Conservation (phyloP, 345 rosid species). For the Hevea brasiliensis region DNA sequence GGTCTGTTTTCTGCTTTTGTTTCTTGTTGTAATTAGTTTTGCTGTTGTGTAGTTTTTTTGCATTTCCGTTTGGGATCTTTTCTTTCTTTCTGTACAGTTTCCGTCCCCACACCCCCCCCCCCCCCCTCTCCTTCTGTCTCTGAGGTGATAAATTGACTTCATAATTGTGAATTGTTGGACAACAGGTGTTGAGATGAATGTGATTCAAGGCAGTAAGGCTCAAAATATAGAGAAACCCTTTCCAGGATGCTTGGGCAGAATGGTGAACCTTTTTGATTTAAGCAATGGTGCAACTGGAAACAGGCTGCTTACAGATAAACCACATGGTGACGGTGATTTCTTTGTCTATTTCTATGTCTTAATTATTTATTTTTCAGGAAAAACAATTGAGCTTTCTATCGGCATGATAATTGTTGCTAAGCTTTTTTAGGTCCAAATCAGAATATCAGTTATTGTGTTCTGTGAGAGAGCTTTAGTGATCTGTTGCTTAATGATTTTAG, state of each 20-base stretch:
- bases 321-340: constrained; percentile 57
- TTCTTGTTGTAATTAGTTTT: not conserved
- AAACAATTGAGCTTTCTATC: not conserved
- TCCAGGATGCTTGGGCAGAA: constrained; percentile 67
- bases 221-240: constrained; percentile 52
- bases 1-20: not conserved
- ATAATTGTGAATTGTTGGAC: not conserved
- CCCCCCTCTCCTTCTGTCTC: not conserved
- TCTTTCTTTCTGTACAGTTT: not conserved
- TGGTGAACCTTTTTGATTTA: constrained; percentile 68
- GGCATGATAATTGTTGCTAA: not conserved
- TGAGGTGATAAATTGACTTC: not conserved
- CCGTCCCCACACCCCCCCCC: not conserved
- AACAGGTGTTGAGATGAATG: constrained; percentile 62
- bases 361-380: not conserved
- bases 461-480: not conserved
- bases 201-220: constrained; percentile 44
- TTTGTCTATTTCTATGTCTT: not conserved
- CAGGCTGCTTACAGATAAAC: constrained; percentile 48
- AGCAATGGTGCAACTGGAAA: constrained; percentile 53
- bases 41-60: not conserved
- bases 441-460: not conserved
- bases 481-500: not conserved
- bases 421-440: not conserved
- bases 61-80: not conserved